Conservation (phyloP, 805 yeast genomes). For the Cyberlindnera maritima region DNA sequence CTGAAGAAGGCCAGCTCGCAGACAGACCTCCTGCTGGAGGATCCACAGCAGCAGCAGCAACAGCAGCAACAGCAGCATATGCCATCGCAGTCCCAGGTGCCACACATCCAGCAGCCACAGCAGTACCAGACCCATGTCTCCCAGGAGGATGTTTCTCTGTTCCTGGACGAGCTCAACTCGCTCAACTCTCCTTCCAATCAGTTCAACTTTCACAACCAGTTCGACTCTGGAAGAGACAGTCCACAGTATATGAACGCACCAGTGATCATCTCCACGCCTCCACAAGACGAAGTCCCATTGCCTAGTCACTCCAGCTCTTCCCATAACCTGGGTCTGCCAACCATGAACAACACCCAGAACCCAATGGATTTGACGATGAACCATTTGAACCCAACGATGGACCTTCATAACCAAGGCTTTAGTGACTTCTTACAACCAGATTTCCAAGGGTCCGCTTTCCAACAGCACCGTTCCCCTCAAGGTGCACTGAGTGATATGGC, state of each 20-base stretch:
- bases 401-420: neutral
- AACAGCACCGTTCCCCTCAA: slow-evolving; percentile 14
- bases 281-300: slow-evolving; percentile 9
- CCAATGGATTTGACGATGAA: neutral
- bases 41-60: neutral
- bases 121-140: slow-evolving; percentile 1
- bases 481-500: slow-evolving; percentile 21
- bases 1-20: slow-evolving; percentile 16
- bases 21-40: slow-evolving; percentile 11
- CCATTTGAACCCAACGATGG: neutral
- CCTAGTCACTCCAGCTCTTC: no score
- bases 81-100: neutral
- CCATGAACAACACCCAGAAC: neutral
- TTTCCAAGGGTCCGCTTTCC: slow-evolving; percentile 18
- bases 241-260: slow-evolving; percentile 9
- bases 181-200: slow-evolving; percentile 14
- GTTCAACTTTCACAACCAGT: neutral
- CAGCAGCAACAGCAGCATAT: neutral
- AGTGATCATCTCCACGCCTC: slow-evolving; percentile 21
- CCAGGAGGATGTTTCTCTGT: slow-evolving; percentile 15
- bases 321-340: neutral
- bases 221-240: neutral
- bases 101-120: slow-evolving; percentile 1
- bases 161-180: slow-evolving; percentile 19
- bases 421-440: slow-evolving; percentile 16